These are phyloP conservation scores for Phytophthora multivora DNA, from an alignment of 352 stramenopile species.

Conservation along the genomic window DNA sequence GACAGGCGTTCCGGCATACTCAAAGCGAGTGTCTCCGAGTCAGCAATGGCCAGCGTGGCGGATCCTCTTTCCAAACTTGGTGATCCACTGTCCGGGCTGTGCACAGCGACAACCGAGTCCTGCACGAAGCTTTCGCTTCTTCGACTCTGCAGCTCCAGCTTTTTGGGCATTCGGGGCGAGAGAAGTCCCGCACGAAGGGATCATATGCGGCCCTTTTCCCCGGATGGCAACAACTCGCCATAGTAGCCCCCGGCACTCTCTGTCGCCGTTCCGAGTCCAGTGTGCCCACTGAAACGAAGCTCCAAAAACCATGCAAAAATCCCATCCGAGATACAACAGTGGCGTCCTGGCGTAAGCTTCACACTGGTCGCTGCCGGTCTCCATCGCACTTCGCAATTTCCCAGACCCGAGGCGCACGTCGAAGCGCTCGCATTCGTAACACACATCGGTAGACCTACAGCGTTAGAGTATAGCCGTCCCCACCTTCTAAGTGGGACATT, in stretches of 20 bases:
- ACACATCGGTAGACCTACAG: neutral
- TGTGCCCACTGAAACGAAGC: conserved; percentile 37
- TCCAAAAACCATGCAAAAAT: conserved; percentile 43
- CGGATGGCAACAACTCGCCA: conserved; percentile 5
- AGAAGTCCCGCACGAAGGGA: conserved; percentile 12
- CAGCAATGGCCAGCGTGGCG: conserved; percentile 6
- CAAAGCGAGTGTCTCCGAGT: conserved; percentile 15
- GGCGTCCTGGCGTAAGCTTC: conserved; percentile 31
- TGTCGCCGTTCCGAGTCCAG: conserved; percentile 29
- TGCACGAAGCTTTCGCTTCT: neutral
- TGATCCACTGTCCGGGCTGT: conserved; percentile 10
- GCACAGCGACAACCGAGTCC: neutral
- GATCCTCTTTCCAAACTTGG: conserved; percentile 19
- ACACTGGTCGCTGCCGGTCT: conserved; percentile 9
- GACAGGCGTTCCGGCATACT: conserved; percentile 30
- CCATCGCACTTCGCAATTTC: conserved; percentile 36
- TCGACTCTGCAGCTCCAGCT: neutral
- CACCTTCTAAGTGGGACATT: no score
- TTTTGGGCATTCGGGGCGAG: neutral
- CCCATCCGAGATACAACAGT: conserved; percentile 41
- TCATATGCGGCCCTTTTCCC: conserved; percentile 11
- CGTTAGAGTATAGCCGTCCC: neutral
- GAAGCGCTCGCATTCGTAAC: no score
- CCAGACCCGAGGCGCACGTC: conserved; percentile 1
- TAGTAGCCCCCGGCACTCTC: conserved; percentile 14